phyloP scores from a whole-genome alignment of 495 filamentous ascomycete species.

The Extremus antarcticus region DNA sequence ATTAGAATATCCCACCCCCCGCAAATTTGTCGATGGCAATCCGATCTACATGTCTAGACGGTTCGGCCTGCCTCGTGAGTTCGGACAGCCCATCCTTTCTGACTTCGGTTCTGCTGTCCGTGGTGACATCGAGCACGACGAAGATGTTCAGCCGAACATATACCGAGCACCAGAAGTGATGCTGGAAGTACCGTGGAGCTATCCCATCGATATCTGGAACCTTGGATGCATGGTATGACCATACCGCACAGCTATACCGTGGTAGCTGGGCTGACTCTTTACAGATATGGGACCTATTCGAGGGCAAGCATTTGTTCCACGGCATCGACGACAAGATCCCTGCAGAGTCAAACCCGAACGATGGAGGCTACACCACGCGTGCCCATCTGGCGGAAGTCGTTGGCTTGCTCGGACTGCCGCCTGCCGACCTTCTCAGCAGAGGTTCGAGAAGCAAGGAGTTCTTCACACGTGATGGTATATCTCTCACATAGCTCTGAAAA shows the following conservation, averaged over 20 bases:
- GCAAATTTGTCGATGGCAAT: conserved; percentile 5
- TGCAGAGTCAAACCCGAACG: too few species aligned
- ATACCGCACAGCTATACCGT: too few species aligned
- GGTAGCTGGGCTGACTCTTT: too few species aligned
- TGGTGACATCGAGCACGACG: conserved; percentile 7
- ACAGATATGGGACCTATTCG: conserved; percentile 28
- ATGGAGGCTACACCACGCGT: conserved; percentile 9
- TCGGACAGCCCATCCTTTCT: conserved; percentile 29
- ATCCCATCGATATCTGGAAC: conserved; percentile 42
- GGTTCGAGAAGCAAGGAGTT: not conserved
- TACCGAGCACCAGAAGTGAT: conserved; percentile 42
- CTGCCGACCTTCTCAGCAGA: conserved; percentile 17
- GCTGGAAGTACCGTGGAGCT: conserved; percentile 34
- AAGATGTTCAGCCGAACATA: conserved; percentile 23
- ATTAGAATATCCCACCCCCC: conserved; percentile 5
- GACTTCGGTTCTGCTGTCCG: conserved; percentile 39
- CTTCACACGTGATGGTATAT: not conserved
- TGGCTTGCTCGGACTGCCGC: conserved; percentile 26
- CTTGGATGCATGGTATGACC: conserved; percentile 41
- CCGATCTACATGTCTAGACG: conserved; percentile 27
- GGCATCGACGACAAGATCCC: too few species aligned
- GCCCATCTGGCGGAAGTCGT: conserved; percentile 31
- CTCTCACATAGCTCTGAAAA: too few species aligned
- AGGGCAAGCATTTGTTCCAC: conserved; percentile 19
- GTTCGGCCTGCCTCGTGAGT: conserved; percentile 6